Percentiles rank a stretch among this genome's conserved stretches.
Conservation (phyloP, 805 yeast genomes). For the Saccharomyces jurei region DNA sequence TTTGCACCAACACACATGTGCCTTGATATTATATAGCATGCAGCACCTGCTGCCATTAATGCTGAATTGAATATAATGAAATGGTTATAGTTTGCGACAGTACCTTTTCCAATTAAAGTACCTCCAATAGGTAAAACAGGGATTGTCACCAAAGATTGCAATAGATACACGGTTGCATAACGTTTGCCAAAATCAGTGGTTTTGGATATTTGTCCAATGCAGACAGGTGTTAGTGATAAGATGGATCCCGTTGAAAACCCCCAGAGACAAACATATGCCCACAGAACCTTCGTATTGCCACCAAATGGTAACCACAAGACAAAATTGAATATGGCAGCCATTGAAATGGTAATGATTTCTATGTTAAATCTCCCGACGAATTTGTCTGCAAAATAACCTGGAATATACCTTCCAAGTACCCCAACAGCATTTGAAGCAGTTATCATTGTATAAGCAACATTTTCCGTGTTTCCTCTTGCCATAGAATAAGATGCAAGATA, state of each 20-base stretch:
- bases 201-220: conserved; percentile 51
- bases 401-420: conserved; percentile 37
- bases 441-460: conserved; percentile 39
- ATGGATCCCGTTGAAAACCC: conserved; percentile 53
- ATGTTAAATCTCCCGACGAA: conserved; percentile 47
- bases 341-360: conserved; percentile 32
- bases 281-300: conserved; percentile 28
- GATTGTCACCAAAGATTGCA: conserved; percentile 45
- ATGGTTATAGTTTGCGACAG: conserved; percentile 31
- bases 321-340: conserved; percentile 32
- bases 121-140: conserved; percentile 45
- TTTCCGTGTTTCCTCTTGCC: conserved; percentile 38
- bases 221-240: conserved; percentile 49
- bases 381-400: conserved; percentile 39
- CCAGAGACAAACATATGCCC: conserved; percentile 41
- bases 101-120: conserved; percentile 35
- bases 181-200: conserved; percentile 48
- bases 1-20: conserved; percentile 37
- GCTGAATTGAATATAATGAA: conserved; percentile 40
- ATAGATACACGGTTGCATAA: conserved; percentile 49
- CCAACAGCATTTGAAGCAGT: conserved; percentile 43
- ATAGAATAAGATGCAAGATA: conserved; percentile 48
- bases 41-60: conserved; percentile 33
- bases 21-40: conserved; percentile 36
- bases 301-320: conserved; percentile 40